Evolutionary conservation across 2,329 filamentous ascomycete genomes (phyloP).

Genomic region (Diaporthe citri): DNA sequence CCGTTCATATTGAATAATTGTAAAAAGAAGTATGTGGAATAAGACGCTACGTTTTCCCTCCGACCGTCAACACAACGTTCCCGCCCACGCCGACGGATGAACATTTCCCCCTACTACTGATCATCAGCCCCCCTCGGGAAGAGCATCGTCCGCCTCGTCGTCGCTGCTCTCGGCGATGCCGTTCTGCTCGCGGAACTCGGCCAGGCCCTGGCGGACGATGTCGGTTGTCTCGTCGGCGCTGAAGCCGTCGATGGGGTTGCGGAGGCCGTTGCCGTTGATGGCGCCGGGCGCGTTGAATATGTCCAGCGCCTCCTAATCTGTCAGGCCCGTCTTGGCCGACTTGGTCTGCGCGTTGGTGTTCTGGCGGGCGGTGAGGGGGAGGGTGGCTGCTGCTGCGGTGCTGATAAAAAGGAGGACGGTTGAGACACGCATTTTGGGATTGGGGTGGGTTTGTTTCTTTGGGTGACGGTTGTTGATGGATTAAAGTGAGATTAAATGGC

Average conservation of each 20-base stretch:
- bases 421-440: slow-evolving; percentile 58
- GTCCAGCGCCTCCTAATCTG: neutral
- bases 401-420: slow-evolving; percentile 54
- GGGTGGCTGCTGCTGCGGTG: neutral
- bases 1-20: neutral
- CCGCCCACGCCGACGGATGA: no score
- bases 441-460: neutral
- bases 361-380: neutral
- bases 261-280: slow-evolving; percentile 3
- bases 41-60: neutral
- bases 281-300: slow-evolving; percentile 2
- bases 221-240: neutral
- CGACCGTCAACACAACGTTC: neutral
- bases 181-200: slow-evolving; percentile 25
- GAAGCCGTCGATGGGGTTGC: slow-evolving; percentile 1
- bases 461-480: neutral
- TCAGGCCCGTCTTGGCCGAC: neutral
- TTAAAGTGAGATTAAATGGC: neutral
- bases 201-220: neutral
- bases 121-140: neutral
- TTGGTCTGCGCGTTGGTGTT: neutral
- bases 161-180: slow-evolving; percentile 6
- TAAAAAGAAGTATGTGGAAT: neutral
- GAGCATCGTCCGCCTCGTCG: neutral
- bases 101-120: neutral